A percentile compares a stretch with the other conserved stretches of the same genome.
phyloP scores from a whole-genome alignment of 1,284 basidiomycete species.

The Ceratobasidium sp. region DNA sequence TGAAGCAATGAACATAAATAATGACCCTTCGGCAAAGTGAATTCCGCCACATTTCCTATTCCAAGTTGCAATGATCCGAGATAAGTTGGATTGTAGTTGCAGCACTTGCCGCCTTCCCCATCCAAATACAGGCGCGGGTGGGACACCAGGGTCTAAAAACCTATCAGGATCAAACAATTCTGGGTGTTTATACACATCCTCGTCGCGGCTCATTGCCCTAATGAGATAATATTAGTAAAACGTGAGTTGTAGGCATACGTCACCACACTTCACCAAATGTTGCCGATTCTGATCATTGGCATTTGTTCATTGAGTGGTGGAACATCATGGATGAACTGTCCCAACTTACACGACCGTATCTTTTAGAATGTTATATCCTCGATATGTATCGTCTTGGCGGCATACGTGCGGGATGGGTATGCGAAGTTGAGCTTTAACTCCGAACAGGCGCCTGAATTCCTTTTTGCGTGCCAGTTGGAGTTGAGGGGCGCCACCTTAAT shows the following conservation, averaged over 20 bases:
- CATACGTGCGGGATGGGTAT: conserved; percentile 49
- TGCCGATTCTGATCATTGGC: not conserved
- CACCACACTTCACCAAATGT: not conserved
- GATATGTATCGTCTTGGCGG: conserved; percentile 49
- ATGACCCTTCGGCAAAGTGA: not conserved
- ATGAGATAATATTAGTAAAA: not conserved
- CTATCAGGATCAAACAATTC: not conserved
- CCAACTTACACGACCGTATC: conserved; percentile 42
- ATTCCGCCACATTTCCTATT: not conserved
- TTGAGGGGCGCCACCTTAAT: conserved; percentile 30
- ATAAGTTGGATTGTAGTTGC: too few relatives aligned
- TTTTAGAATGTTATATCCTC: conserved; percentile 50
- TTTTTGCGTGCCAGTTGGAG: conserved; percentile 22
- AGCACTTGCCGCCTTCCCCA: not conserved
- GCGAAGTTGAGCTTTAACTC: too few relatives aligned
- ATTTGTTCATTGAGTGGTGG: not conserved
- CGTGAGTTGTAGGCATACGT: not conserved
- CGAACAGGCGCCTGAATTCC: not conserved
- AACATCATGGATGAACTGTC: not conserved
- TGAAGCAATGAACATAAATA: not conserved
- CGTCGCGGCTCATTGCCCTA: not conserved
- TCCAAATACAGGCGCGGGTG: too few relatives aligned
- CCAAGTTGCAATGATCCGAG: too few relatives aligned
- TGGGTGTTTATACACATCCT: not conserved
- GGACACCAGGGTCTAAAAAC: not conserved